phyloP scores from a whole-genome alignment of 2,329 filamentous ascomycete genomes.

The Aspergillus texensis region DNA sequence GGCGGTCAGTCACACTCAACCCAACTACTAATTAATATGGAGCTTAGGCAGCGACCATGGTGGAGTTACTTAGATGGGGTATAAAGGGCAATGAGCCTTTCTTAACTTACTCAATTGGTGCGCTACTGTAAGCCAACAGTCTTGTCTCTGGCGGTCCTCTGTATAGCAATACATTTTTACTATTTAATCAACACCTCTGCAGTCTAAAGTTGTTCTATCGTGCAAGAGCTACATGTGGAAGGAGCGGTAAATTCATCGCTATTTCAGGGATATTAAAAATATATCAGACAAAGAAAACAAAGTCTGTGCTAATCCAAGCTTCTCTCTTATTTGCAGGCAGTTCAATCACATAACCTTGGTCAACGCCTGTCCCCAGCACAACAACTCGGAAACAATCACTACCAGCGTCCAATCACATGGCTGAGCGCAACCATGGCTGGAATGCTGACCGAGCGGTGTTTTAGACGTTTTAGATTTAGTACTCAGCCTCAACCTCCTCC shows the following conservation, averaged over 20 bases:
- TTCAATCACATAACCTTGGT: constrained; percentile 26
- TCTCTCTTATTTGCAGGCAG: constrained; percentile 41
- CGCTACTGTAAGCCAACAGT: neutral
- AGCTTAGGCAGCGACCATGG: neutral
- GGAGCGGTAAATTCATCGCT: constrained; percentile 42
- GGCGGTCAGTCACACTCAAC: constrained; percentile 18
- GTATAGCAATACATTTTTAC: neutral
- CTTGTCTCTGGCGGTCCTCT: neutral
- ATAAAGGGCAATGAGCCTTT: neutral
- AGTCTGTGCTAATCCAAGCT: constrained; percentile 41
- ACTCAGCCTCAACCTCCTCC: constrained; percentile 86
- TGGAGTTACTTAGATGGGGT: neutral
- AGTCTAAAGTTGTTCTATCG: constrained; percentile 21
- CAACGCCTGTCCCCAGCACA: constrained; percentile 28
- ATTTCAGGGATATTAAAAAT: constrained; percentile 45
- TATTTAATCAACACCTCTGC: neutral
- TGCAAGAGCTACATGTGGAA: constrained; percentile 23
- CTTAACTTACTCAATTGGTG: neutral
- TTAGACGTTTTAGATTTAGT: constrained; percentile 58
- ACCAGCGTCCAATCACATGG: constrained; percentile 18
- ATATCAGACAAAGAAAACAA: constrained; percentile 42
- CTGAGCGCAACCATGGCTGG: constrained; percentile 19
- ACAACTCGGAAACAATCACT: constrained; percentile 23
- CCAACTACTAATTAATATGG: neutral
- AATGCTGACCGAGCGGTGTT: neutral